phyloP scores from a whole-genome alignment of 345 rosid genomes.

The Nephelium lappaceum region DNA sequence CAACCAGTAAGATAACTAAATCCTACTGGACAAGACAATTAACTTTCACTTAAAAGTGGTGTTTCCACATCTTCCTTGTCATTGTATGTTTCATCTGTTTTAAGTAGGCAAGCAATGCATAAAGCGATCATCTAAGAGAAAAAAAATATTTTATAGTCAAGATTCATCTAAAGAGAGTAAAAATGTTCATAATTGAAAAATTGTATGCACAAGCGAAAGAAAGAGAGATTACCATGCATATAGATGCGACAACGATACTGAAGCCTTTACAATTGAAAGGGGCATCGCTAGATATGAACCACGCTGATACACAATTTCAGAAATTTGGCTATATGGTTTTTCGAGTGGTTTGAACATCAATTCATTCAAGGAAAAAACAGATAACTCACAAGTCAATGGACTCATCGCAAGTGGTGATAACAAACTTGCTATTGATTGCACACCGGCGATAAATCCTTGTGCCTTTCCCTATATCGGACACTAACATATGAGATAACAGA shows the following conservation, averaged over 20 bases:
- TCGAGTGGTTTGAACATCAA: neutral
- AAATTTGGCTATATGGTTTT: neutral
- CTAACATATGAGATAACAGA: neutral
- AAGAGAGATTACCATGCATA: slow-evolving; percentile 46
- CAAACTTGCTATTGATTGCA: slow-evolving; percentile 46
- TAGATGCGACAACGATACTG: slow-evolving; percentile 47
- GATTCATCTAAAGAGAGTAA: neutral
- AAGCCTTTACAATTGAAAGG: slow-evolving; percentile 64
- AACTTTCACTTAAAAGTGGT: slow-evolving; percentile 32
- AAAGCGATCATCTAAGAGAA: slow-evolving; percentile 40
- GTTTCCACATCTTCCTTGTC: slow-evolving; percentile 37
- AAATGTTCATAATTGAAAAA: neutral
- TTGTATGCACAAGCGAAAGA: neutral
- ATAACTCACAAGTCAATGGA: slow-evolving; percentile 53
- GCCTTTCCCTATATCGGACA: slow-evolving; percentile 45
- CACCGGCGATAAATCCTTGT: slow-evolving; percentile 58
- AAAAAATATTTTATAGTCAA: neutral
- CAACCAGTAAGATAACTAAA: too few relatives aligned
- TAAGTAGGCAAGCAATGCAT: slow-evolving; percentile 39
- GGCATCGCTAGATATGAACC: slow-evolving; percentile 47
- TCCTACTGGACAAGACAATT: neutral
- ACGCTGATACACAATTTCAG: slow-evolving; percentile 35
- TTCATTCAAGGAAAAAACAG: neutral
- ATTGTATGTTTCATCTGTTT: slow-evolving; percentile 16
- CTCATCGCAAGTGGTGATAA: slow-evolving; percentile 55